Base-by-base conservation (phyloP, 176 grass and related monocot species). In the Pontederia paniculata region DNA sequence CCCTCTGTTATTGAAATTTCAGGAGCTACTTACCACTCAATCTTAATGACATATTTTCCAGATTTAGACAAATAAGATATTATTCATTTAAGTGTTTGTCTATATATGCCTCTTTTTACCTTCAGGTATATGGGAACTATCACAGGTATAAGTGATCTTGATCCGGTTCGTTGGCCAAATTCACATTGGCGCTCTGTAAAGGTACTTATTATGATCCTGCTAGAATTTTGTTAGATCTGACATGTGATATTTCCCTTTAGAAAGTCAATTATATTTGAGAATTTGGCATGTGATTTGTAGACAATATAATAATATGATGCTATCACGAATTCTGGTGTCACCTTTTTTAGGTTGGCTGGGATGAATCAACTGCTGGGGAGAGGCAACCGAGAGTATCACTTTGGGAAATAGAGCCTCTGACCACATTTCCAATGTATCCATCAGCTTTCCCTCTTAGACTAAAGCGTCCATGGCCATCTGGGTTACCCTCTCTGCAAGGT, bases 91-190 rank as follows among this genome's bases (percentile, higher is more conserved):
- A 43, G 23, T 31, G 54, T 41, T 70, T 79, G 65, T 60, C 57
- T 66, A 23, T 58, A 63, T 5, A 4, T 16, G 67, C 45, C 59
- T 80, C 44, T 57, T 66, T 79, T 64, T 50, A 28, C 49, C 49
- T 23, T 62, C 80, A 96, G 91, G 64, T 96, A 96, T 63, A 96
- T 96, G 91, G 91, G 91, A 37, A 96, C 91, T 9, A 84, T 96
- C 44, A 89, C 91, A 45, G 71, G 79, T 41, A 87, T 96, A 72
- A 81, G 82, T 43, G 86, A 96, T 81, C 72, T 96, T 44, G 91
- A 96, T 57, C 81, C 77, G 0, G 86, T 76, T 23, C 82, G 86
- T 25, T 96, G 90, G 82, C 76, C 82, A 72, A 96, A 83, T 62
- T 96, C 90, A 60, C 74, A 96, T 56, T 96, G 90, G 90, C 85